Base-by-base conservation (phyloP, 441 rosid genomes). In the Gossypium lobatum region DNA sequence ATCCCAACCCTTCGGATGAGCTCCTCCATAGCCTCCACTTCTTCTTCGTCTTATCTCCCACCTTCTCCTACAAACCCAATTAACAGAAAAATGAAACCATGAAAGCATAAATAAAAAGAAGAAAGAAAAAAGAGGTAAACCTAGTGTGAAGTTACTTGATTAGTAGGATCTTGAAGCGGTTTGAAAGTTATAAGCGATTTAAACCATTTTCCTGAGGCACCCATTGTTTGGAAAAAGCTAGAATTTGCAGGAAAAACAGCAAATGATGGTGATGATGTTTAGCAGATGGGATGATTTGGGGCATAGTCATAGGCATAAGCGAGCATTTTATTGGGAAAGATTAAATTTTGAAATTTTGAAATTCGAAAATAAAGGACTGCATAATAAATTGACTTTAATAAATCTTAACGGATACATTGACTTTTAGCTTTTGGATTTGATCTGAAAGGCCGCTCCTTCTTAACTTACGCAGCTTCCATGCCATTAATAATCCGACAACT, bases 21-120 rank as follows among this genome's bases (percentile, higher is more conserved):
- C 85, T 84, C 89, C 97, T 84, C 98, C 98, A 93, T 6, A 91
- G 78, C 84, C 80, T 91, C 98, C 98, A 95, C 80, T 88, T 92
- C 90, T 89, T 94, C 88, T 87, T 89, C 17, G 83, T 76, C 78
- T 78, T 88, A 0, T 80, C 90, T 13, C 81, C 80, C 69, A 79
- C 66, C 76, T 81, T 88, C 63, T 58, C 63, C 34, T 58, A 23
- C 63, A 58, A 58, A 58, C 63, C 63, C 34, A 55, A 55, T 8
- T 14, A 83, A 89, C 87, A 78, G 48, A 54, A 9, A 58, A 58
- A 58, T 58, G 25, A 75, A 74, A 72, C 37, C 50, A 42, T 42
- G 48, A 42, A 42, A 42, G 48, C 48, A 42, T 42, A 42, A 42
- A 39, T 39, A 42, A 42, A 20, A 11, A 64, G 71, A 57, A 61